phyloP scores from a whole-genome alignment of 495 filamentous ascomycete genomes.

The Penicillium macrosclerotiorum region DNA sequence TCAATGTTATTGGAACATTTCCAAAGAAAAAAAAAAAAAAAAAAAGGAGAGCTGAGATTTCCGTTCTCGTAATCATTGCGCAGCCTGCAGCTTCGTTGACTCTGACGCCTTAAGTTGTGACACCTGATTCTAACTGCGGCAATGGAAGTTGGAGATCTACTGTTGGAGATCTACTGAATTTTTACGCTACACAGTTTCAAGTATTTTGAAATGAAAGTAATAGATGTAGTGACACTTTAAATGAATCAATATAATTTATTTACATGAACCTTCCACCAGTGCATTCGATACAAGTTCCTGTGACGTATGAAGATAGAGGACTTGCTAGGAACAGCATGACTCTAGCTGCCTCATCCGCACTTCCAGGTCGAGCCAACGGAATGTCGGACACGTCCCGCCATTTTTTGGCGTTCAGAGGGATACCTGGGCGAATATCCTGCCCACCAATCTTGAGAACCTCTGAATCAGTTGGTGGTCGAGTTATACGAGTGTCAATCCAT shows the following conservation, averaged over 20 bases:
- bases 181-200: too few relatives aligned
- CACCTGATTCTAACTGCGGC: too few relatives aligned
- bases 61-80: background rate
- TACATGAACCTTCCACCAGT: conserved; percentile 16
- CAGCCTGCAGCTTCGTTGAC: background rate
- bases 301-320: conserved; percentile 62
- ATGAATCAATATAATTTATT: background rate
- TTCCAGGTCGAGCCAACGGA: conserved; percentile 63
- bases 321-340: conserved; percentile 67
- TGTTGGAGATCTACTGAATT: too few relatives aligned
- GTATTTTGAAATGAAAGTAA: background rate
- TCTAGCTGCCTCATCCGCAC: conserved; percentile 67
- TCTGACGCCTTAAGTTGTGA: background rate
- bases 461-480: conserved; percentile 61
- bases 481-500: conserved; percentile 64
- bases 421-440: conserved; percentile 29
- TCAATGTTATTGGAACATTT: too few relatives aligned
- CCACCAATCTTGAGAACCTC: conserved; percentile 63
- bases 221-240: too few relatives aligned
- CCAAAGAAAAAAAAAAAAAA: too few relatives aligned
- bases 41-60: too few relatives aligned
- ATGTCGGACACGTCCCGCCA: conserved; percentile 52
- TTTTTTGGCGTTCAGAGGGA: conserved; percentile 20
- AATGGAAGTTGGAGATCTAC: too few relatives aligned
- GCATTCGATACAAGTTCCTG: conserved; percentile 19